Percentiles rank a stretch among this genome's conserved stretches.
Evolutionary conservation across 805 yeast genomes (phyloP).

Genomic region (Pichia heedii): DNA sequence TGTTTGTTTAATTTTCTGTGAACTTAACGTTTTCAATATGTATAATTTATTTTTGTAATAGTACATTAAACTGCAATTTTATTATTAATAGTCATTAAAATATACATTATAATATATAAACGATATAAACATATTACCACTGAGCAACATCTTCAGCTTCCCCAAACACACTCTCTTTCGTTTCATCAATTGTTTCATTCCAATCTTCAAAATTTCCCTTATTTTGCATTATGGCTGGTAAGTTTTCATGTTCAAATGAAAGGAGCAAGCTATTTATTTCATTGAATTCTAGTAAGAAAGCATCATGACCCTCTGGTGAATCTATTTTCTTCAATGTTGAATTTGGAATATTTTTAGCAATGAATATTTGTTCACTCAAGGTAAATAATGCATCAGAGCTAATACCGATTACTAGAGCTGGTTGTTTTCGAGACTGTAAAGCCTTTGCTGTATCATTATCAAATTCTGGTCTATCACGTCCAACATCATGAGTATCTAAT

Average conservation of each 20-base stretch:
- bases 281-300: constrained; percentile 82
- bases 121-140: constrained; percentile 43
- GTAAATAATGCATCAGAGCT: constrained; percentile 91
- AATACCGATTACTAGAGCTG: constrained; percentile 81
- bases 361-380: constrained; percentile 77
- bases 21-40: background rate
- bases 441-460: constrained; percentile 38
- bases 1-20: too few relatives aligned
- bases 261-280: constrained; percentile 65
- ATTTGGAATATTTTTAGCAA: constrained; percentile 68
- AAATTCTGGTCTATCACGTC: constrained; percentile 55
- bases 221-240: constrained; percentile 50
- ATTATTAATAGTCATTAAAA: too few relatives aligned
- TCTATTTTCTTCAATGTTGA: constrained; percentile 61
- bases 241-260: constrained; percentile 50
- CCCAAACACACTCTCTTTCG: constrained; percentile 71
- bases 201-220: constrained; percentile 39
- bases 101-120: background rate
- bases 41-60: background rate
- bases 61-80: too few relatives aligned
- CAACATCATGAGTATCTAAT: constrained; percentile 89
- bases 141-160: constrained; percentile 94
- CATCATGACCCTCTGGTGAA: constrained; percentile 97
- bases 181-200: constrained; percentile 36
- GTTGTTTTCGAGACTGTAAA: constrained; percentile 53